Evolutionary conservation across 2,329 filamentous ascomycete species (phyloP), one percentile per base, ranked within the genome.

Genomic region (Fusarium sp.): DNA sequence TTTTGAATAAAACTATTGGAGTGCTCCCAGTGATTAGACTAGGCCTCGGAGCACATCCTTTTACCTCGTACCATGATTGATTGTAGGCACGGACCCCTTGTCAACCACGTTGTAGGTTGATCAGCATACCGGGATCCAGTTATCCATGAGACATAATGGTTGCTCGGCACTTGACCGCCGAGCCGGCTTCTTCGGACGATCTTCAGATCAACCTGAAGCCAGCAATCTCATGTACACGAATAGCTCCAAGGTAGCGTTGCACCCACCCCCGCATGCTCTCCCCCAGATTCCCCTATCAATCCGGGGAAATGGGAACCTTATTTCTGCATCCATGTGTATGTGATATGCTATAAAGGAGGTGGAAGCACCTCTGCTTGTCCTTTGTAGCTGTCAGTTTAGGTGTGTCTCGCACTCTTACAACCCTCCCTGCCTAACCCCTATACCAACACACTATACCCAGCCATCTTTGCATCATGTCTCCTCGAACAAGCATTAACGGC

Each of bases 401-500:
- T n/a, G 16, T 29, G 20, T 18, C 21, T 3, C 28, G 20, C 6
- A n/a, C 8, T 33, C 16, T 7, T 7, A 28, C 8, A 43, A 13
- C 3, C 21, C 8, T 31, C 2, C 6, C 8, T 15, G 16, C 24
- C 13, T 28, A 13, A 7, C 20, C 21, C 23, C 4, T 9, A 23
- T 18, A 29, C 37, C 8, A 44, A 42, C 18, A 26, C 2, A 16
- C n/a, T 28, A 15, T 39, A 2, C n/a, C 16, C 18, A 18, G 16
- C 16, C 26, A 24, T 24, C 20, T 12, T n/a, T n/a, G 5, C 26
- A 33, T 5, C 33, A 70, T 70, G 68, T 70, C 68, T 60, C 53
- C 28, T 2, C 50, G 26, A 41, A 41, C 39, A 8, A 69, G 66
- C 12, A 23, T 57, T 29, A 53, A 69, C 6, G 54, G 57, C 21